These are phyloP conservation scores for Backusella macrospora DNA, from an alignment of 192 early-diverging fungal genomes.

Conservation along the genomic window DNA sequence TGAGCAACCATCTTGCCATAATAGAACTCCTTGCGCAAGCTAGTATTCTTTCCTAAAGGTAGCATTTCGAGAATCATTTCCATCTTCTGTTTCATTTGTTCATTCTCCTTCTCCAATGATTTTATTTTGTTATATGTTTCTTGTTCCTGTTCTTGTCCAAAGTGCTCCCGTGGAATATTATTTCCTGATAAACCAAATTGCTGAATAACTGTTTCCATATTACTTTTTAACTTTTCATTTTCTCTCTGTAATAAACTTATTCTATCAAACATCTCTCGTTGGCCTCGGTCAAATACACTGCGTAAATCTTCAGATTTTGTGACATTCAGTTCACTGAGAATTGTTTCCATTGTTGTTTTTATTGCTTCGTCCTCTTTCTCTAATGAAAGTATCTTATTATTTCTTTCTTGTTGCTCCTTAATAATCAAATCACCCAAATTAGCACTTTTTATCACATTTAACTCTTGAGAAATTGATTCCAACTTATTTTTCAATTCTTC, in stretches of 20 bases:
- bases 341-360: not conserved
- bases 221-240: constrained; percentile 2
- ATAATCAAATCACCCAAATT: not conserved
- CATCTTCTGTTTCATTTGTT: constrained; percentile 4
- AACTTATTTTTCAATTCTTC: not conserved
- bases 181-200: not conserved
- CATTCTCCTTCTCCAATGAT: not conserved
- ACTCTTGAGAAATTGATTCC: not conserved
- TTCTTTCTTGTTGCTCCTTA: not conserved
- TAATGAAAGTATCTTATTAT: not conserved
- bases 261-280: not conserved
- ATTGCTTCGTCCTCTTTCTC: not conserved
- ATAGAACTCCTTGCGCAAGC: not conserved
- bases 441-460: not conserved
- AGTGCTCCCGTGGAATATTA: not conserved
- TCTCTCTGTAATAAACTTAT: not conserved
- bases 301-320: not conserved
- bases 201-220: not conserved
- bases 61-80: not conserved
- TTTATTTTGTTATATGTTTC: not conserved
- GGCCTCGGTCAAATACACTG: not conserved
- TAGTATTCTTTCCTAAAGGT: not conserved
- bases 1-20: constrained; percentile 1
- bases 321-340: not conserved
- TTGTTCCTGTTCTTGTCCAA: not conserved